Percentiles rank a stretch among this genome's conserved stretches.
phyloP scores from a whole-genome alignment of 257 asterid genomes.

The Nicotiana tabacum region DNA sequence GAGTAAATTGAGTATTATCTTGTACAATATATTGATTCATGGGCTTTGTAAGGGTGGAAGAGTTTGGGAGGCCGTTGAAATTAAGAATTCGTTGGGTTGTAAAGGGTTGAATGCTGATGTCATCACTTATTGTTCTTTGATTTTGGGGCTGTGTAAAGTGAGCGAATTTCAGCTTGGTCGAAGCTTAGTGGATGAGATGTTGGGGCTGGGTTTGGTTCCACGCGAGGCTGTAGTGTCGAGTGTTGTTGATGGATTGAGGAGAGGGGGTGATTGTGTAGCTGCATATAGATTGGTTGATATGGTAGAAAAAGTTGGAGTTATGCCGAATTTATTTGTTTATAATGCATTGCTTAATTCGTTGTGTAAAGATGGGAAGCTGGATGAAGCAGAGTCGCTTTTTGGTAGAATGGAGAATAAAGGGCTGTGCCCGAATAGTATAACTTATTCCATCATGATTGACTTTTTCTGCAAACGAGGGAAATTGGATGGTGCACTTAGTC shows the following conservation, averaged over 20 bases:
- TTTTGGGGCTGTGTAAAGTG: constrained; percentile 56
- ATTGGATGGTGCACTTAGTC: constrained; percentile 40
- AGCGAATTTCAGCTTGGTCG: constrained; percentile 45
- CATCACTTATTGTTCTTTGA: constrained; percentile 64
- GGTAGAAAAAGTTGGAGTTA: constrained; percentile 43
- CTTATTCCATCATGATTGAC: constrained; percentile 56
- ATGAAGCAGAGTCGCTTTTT: constrained; percentile 52
- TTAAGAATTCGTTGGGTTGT: constrained; percentile 39
- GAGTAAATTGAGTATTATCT: constrained; percentile 47
- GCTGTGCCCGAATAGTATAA: constrained; percentile 50
- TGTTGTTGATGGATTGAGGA: constrained; percentile 80
- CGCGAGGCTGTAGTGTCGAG: constrained; percentile 70
- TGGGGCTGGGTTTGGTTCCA: constrained; percentile 54
- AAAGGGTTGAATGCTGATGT: constrained; percentile 65
- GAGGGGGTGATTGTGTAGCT: constrained; percentile 36
- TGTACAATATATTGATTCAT: constrained; percentile 77
- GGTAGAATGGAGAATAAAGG: constrained; percentile 53
- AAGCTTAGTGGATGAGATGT: constrained; percentile 68
- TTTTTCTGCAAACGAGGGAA: constrained; percentile 64
- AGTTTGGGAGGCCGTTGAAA: constrained; percentile 60
- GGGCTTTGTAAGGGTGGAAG: constrained; percentile 74
- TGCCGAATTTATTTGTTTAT: constrained; percentile 73
- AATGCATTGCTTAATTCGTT: constrained; percentile 62
- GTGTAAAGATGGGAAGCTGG: constrained; percentile 55
- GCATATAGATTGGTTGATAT: constrained; percentile 59